These are phyloP conservation scores for Phytopythium cucurbitacearum DNA, from an alignment of 352 stramenopile species.

Conservation along the genomic window DNA sequence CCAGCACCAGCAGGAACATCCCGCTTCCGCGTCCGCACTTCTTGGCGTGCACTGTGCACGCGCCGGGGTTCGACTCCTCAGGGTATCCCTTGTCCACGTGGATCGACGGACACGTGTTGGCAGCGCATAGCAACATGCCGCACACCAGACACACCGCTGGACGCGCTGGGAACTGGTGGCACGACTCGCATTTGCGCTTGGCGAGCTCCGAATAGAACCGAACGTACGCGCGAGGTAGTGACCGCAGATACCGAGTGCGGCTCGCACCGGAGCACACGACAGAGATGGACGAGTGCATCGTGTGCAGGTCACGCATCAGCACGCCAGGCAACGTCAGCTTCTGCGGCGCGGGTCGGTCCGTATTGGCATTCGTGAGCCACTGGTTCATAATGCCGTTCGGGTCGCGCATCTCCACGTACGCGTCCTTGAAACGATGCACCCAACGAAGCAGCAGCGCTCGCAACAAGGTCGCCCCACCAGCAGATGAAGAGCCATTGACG, in stretches of 20 bases:
- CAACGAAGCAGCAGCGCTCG: conserved; percentile 41
- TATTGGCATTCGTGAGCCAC: conserved; percentile 71
- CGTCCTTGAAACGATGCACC: conserved; percentile 60
- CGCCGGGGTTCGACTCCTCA: conserved; percentile 76
- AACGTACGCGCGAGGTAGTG: conserved; percentile 70
- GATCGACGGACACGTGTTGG: conserved; percentile 74
- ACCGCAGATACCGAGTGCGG: conserved; percentile 67
- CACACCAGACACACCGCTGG: conserved; percentile 85
- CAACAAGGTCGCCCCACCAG: conserved; percentile 7
- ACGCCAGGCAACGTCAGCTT: conserved; percentile 35
- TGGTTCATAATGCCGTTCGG: conserved; percentile 60
- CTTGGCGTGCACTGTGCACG: conserved; percentile 80
- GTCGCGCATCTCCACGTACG: conserved; percentile 81
- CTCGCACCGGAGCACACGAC: conserved; percentile 58
- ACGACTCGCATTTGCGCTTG: conserved; percentile 72
- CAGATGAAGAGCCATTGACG: too few species aligned
- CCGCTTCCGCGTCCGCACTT: conserved; percentile 81
- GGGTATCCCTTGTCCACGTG: conserved; percentile 71
- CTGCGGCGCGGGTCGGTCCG: conserved; percentile 17
- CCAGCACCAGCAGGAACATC: conserved; percentile 80
- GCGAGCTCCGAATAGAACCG: conserved; percentile 85
- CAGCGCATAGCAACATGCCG: conserved; percentile 72
- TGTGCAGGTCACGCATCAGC: conserved; percentile 65
- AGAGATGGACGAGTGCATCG: conserved; percentile 73
- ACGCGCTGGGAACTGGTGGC: conserved; percentile 73